A percentile compares a stretch with the other conserved stretches of the same genome.
phyloP scores from a whole-genome alignment of 129 eudicot species.

The Helianthus tuberosus region DNA sequence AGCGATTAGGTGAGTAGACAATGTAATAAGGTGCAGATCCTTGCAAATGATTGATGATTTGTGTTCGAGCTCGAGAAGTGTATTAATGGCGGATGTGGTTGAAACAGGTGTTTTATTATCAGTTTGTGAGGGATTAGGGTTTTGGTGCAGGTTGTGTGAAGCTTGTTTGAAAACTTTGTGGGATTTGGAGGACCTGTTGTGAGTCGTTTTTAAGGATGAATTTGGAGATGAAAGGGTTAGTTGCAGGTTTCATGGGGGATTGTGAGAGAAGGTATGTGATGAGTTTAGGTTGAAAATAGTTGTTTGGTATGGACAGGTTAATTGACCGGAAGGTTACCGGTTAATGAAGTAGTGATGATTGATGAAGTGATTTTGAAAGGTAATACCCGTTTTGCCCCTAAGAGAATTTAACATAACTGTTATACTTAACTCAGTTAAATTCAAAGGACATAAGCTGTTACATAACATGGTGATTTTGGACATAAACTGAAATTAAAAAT shows the following conservation, averaged over 20 bases:
- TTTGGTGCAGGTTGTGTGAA: conserved; percentile 48
- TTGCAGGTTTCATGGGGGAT: conserved; percentile 41
- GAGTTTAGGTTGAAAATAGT: no score
- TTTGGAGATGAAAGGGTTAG: conserved; percentile 1
- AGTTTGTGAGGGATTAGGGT: conserved; percentile 15
- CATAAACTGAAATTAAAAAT: no score
- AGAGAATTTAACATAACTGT: no score
- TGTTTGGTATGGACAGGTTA: no score
- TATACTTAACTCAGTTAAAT: no score
- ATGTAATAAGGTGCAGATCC: conserved; percentile 49
- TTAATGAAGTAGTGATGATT: no score
- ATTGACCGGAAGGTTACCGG: no score
- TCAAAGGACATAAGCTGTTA: no score
- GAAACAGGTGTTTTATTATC: background rate
- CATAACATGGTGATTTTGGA: no score
- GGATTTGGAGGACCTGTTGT: conserved; percentile 50
- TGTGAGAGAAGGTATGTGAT: conserved; percentile 1
- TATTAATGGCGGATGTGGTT: conserved; percentile 46
- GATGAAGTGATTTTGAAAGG: no score
- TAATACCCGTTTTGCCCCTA: no score
- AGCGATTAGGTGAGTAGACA: conserved; percentile 55
- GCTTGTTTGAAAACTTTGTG: conserved; percentile 59
- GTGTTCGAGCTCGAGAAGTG: conserved; percentile 66
- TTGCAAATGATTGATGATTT: conserved; percentile 55
- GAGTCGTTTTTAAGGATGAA: conserved; percentile 23